Evolutionary conservation across 768 basidiomycete species (phyloP), one percentile per base, ranked within the genome.

Genomic region (Lepiota venenata): DNA sequence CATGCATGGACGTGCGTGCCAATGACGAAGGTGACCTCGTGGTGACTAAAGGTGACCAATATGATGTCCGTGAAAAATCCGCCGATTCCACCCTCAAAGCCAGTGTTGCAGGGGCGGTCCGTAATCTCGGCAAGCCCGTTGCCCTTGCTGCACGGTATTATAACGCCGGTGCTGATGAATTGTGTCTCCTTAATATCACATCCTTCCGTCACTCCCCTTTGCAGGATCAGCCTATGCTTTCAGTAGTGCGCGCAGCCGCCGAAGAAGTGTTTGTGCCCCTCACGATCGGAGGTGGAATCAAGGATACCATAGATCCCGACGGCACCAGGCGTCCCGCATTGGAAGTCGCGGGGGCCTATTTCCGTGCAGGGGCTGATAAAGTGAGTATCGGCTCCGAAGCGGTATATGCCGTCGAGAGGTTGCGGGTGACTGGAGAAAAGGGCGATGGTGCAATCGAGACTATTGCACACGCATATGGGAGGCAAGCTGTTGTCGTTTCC

Each of bases 1-100:
- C 97, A 14, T 98, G 96, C 69, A 84, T 99, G 82, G 97, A 99
- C 68, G 96, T 99, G 18, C 87, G 97, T 42, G 84, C 94, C 16
- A 98, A 98, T 69, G 97, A 99, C 67, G 68, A 85, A 12, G 97
- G 97, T 25, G 97, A 99, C 68, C 84, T 99, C 50, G 94, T 99
- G 55, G 97, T 99, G 1, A 99, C 97, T 40, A 99, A 99, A 74
- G 97, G 97, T 54, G 97, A 99, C 69, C 97, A 97, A 68, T 99
- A 99, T 72, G 93, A 98, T 67, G 95, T 98, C 15, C 91, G 95
- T 50, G 95, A 98, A 70, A 93, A 87, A 63, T 47, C 64, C 18
- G 50, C 49, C 41, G 47, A 60, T 15, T 41, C 44, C 20, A 49
- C 63, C 51, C 54, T 72, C 37, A 57, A 71, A 15, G 70, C 79